Conservation (phyloP, 371 early-diverging fungal genomes). For the Mucor piriformis region DNA sequence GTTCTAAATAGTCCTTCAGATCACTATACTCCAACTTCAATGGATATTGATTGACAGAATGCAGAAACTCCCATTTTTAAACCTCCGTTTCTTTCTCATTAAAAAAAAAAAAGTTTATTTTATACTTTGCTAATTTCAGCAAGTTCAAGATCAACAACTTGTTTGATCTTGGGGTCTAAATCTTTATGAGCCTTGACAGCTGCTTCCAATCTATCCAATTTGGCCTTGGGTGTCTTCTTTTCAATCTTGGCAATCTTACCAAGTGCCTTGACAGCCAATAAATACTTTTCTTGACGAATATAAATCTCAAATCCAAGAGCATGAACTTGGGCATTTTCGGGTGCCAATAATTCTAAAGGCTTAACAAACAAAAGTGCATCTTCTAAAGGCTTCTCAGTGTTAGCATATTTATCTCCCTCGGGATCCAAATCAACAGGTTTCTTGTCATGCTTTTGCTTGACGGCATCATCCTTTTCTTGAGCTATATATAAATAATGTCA, state of each 20-base stretch:
- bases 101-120: neutral
- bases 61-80: too few relatives aligned
- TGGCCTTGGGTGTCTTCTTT: constrained; percentile 51
- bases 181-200: constrained; percentile 36
- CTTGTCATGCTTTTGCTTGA: constrained; percentile 53
- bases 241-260: constrained; percentile 60
- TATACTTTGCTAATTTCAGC: constrained; percentile 14
- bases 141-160: constrained; percentile 29
- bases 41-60: constrained; percentile 19
- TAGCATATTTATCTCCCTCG: constrained; percentile 64
- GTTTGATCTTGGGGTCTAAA: constrained; percentile 28
- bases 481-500: constrained; percentile 7
- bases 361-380: constrained; percentile 79
- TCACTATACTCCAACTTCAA: constrained; percentile 7
- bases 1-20: constrained; percentile 7
- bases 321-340: constrained; percentile 65
- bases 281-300: constrained; percentile 75
- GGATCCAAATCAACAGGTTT: constrained; percentile 68
- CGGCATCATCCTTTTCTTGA: constrained; percentile 38
- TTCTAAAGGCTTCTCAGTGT: constrained; percentile 67
- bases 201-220: constrained; percentile 58
- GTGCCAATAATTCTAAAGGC: constrained; percentile 65
- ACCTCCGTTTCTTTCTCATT: neutral
- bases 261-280: constrained; percentile 74
- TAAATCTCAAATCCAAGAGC: constrained; percentile 77